These are phyloP conservation scores for Mucor irregularis DNA, from an alignment of 371 early-diverging fungal genomes.

Conservation along the genomic window DNA sequence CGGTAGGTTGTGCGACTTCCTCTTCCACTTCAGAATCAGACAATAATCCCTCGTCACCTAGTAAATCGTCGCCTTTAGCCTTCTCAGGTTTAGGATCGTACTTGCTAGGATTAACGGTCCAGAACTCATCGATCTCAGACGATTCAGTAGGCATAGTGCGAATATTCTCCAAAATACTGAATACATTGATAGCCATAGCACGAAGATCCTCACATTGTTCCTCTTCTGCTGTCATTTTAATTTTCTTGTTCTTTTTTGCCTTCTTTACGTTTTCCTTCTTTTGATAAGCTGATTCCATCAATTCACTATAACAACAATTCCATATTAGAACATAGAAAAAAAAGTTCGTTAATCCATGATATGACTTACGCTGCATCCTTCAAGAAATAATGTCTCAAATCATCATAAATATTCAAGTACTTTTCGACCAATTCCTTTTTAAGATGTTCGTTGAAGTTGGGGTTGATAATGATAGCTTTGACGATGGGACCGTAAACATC, in stretches of 20 bases:
- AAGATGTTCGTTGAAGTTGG: conserved; percentile 62
- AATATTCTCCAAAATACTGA: conserved; percentile 55
- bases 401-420: conserved; percentile 78
- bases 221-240: neutral
- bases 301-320: conserved; percentile 16
- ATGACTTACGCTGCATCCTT: conserved; percentile 62
- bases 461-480: conserved; percentile 52
- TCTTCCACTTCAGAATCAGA: conserved; percentile 49
- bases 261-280: conserved; percentile 11
- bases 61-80: conserved; percentile 26
- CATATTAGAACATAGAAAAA: neutral
- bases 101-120: conserved; percentile 49
- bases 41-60: conserved; percentile 32
- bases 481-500: conserved; percentile 55
- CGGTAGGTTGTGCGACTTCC: conserved; percentile 23
- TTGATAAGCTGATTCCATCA: conserved; percentile 28
- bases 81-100: conserved; percentile 30
- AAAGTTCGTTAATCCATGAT: no score
- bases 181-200: conserved; percentile 50
- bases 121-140: conserved; percentile 64
- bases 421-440: conserved; percentile 64
- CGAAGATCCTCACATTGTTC: conserved; percentile 2
- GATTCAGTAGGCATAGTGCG: conserved; percentile 62
- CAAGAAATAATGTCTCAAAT: conserved; percentile 79
- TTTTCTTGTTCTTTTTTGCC: conserved; percentile 13